phyloP scores from a whole-genome alignment of 2,329 filamentous ascomycete species.

The Hymenoscyphus albidus region DNA sequence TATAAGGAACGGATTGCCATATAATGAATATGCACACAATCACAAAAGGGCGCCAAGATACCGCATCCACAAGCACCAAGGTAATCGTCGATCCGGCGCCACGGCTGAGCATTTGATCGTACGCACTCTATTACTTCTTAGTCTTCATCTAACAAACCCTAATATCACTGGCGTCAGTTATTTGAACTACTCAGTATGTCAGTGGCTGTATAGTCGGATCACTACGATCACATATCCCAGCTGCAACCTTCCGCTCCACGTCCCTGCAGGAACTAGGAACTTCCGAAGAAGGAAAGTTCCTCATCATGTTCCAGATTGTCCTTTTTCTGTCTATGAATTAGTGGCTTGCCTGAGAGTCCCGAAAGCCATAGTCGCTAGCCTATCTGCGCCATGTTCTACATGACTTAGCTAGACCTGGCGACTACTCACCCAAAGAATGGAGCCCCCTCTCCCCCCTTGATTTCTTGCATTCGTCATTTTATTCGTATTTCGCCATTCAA shows the following conservation, averaged over 20 bases:
- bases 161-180: neutral
- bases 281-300: neutral
- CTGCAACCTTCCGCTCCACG: neutral
- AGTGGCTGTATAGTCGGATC: neutral
- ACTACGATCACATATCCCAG: neutral
- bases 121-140: neutral
- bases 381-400: neutral
- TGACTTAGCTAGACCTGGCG: neutral
- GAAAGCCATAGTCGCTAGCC: neutral
- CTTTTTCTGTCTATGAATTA: neutral
- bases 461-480: neutral
- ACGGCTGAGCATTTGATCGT: slow-evolving; percentile 1
- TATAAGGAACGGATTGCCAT: neutral
- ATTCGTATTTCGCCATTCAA: neutral
- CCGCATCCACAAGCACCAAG: neutral
- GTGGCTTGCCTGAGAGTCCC: neutral
- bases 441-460: neutral
- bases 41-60: neutral
- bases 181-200: neutral
- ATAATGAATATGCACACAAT: neutral
- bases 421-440: neutral
- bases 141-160: neutral
- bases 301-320: neutral
- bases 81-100: neutral
- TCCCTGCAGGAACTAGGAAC: neutral